Conservation (phyloP, 371 early-diverging fungal genomes). For the Mucor plumbeus region DNA sequence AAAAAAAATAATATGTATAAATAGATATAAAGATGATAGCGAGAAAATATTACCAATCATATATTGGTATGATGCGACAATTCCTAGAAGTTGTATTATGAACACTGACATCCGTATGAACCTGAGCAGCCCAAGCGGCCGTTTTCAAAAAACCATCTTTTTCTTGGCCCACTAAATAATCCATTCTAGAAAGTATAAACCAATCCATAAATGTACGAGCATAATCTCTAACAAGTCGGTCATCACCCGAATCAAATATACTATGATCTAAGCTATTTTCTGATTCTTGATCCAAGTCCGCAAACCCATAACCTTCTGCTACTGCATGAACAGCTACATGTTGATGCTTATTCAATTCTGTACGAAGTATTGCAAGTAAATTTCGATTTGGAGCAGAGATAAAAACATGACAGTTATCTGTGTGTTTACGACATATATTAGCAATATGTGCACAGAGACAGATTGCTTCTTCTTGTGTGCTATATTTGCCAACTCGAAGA, state of each 20-base stretch:
- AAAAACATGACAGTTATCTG: conserved; percentile 35
- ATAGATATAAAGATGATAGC: no score
- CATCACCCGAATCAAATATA: conserved; percentile 27
- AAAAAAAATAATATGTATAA: no score
- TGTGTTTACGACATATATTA: conserved; percentile 21
- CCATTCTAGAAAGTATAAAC: conserved; percentile 50
- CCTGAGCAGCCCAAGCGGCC: conserved; percentile 56
- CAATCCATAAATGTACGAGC: conserved; percentile 52
- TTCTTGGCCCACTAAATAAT: conserved; percentile 42
- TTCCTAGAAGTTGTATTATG: neutral
- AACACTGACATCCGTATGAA: conserved; percentile 35
- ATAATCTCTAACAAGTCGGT: conserved; percentile 28
- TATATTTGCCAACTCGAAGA: conserved; percentile 18
- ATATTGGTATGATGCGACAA: conserved; percentile 22
- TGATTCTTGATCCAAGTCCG: conserved; percentile 13
- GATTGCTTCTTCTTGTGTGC: conserved; percentile 7
- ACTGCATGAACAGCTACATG: conserved; percentile 33
- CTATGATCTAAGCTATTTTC: conserved; percentile 15
- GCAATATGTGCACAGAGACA: conserved; percentile 33
- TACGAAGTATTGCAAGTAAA: conserved; percentile 10
- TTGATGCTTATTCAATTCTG: conserved; percentile 9
- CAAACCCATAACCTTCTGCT: conserved; percentile 31
- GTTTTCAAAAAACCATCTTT: conserved; percentile 38
- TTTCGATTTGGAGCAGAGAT: conserved; percentile 23
- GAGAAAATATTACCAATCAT: conserved; percentile 16